Evolutionary conservation across 2,329 filamentous ascomycete species (phyloP).

Genomic region (Daldinia sp.): DNA sequence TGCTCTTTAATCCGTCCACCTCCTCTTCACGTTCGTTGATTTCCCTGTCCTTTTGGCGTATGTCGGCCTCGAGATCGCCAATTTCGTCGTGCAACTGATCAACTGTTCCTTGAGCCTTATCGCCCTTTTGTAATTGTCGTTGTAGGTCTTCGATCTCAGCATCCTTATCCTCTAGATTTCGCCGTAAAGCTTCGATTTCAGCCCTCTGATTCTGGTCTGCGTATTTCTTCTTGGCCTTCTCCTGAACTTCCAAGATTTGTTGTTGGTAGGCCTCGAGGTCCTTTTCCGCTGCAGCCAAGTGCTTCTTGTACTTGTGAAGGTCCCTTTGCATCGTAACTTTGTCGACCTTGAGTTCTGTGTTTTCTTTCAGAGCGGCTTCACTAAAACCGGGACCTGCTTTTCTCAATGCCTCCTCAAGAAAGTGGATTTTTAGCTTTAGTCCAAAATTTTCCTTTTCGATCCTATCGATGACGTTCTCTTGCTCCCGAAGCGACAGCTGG

Average conservation of each 20-base stretch:
- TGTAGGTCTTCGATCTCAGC: conserved; percentile 68
- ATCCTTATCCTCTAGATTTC: conserved; percentile 65
- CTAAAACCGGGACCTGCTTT: conserved; percentile 91
- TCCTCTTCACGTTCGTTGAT: conserved; percentile 80
- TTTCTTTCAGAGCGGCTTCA: conserved; percentile 88
- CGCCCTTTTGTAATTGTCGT: conserved; percentile 64
- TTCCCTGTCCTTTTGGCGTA: conserved; percentile 77
- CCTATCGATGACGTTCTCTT: conserved; percentile 93
- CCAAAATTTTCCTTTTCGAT: conserved; percentile 99
- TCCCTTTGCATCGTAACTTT: conserved; percentile 90
- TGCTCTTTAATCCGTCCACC: conserved; percentile 70
- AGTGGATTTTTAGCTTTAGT: conserved; percentile 96
- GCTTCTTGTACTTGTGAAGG: conserved; percentile 85
- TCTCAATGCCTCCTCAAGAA: conserved; percentile 87
- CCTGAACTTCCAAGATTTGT: conserved; percentile 83
- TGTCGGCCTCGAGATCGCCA: conserved; percentile 76
- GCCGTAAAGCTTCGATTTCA: conserved; percentile 66
- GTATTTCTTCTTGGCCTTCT: conserved; percentile 79
- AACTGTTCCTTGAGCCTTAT: conserved; percentile 65
- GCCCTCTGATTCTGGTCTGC: conserved; percentile 73
- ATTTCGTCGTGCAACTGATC: conserved; percentile 77
- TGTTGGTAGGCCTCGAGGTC: conserved; percentile 85
- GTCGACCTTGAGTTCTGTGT: conserved; percentile 92
- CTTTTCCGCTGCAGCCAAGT: conserved; percentile 80
- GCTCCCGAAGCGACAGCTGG: conserved; percentile 88